Percentiles rank a stretch among this genome's conserved stretches.
These are phyloP conservation scores for Podaxis carcinomalis DNA, from an alignment of 768 basidiomycete genomes.

Conservation along the genomic window DNA sequence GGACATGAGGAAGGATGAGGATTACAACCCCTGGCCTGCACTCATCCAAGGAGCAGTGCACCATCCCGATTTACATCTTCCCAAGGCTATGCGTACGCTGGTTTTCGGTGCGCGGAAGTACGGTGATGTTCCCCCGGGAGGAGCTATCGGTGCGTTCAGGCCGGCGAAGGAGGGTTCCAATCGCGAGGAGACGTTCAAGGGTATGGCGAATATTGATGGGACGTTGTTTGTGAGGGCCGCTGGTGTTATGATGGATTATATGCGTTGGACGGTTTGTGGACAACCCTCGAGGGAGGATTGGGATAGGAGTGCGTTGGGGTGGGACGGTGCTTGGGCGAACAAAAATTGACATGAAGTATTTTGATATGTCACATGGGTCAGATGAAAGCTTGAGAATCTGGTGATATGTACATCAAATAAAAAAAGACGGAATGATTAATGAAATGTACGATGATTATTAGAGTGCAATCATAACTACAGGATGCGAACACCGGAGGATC, in stretches of 20 bases:
- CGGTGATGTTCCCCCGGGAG: conserved; percentile 35
- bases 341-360: conserved; percentile 20
- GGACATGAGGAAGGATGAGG: conserved; percentile 27
- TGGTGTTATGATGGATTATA: conserved; percentile 48
- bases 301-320: conserved; percentile 56
- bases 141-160: conserved; percentile 38
- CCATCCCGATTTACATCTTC: conserved; percentile 47
- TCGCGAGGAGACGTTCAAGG: conserved; percentile 39
- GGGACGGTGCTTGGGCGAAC: conserved; percentile 54
- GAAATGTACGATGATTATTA: not conserved
- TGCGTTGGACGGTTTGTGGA: conserved; percentile 55
- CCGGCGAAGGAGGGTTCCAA: conserved; percentile 13
- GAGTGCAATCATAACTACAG: not conserved
- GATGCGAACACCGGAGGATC: not conserved
- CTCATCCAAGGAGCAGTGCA: conserved; percentile 42
- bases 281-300: conserved; percentile 40
- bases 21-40: conserved; percentile 49
- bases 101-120: conserved; percentile 44
- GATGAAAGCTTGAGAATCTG: not conserved
- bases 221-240: conserved; percentile 55
- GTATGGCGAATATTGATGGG: conserved; percentile 44
- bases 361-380: not conserved
- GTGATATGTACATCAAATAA: not conserved
- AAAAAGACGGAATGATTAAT: not conserved
- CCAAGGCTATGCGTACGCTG: conserved; percentile 47